Evolutionary conservation across 371 early-diverging fungal species (phyloP), one percentile per base, ranked within the genome.

Genomic region (Basidiobolus meristosporus): DNA sequence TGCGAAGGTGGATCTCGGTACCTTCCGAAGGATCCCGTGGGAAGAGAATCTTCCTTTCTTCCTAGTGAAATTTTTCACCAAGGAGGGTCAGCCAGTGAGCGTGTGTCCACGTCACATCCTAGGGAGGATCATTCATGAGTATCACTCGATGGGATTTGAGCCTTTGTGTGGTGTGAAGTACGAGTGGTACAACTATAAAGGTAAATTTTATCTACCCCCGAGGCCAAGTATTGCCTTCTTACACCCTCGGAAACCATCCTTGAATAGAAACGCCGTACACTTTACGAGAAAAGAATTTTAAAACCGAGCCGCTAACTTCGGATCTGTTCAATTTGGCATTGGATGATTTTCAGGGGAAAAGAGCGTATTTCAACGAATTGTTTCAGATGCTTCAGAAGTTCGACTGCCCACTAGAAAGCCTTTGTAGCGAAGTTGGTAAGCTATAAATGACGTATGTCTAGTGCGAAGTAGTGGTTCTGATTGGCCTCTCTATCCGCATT

Each of bases 141-240:
- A 56, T 17, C 47, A 59, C 3, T 46, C 54, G 17, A 44, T 65
- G 30, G 72, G 74, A 0, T 53, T 68, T 38, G 63, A 58, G 12
- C 67, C 80, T 7, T 60, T 69, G 39, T 66, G 67, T 56, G 84
- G 88, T 6, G 65, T 73, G 1, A 84, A 88, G 57, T 80, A 68
- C 52, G 84, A 88, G 56, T 88, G 75, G 43, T 88, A 65, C 60
- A 78, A 79, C 53, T 84, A 79, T 50, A 65, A 72, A 60, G 82
- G 81, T 81, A 61, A 42, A 36, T 41, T n/a, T n/a, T n/a, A n/a
- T n/a, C n/a, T n/a, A n/a, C n/a, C n/a, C n/a, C n/a, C n/a, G n/a
- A n/a, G n/a, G n/a, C n/a, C n/a, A n/a, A n/a, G n/a, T n/a, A n/a
- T n/a, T n/a, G n/a, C n/a, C n/a, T n/a, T n/a, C n/a, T n/a, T n/a